Conservation (phyloP, 2,329 filamentous ascomycete species). For the Lachnellula arida region DNA sequence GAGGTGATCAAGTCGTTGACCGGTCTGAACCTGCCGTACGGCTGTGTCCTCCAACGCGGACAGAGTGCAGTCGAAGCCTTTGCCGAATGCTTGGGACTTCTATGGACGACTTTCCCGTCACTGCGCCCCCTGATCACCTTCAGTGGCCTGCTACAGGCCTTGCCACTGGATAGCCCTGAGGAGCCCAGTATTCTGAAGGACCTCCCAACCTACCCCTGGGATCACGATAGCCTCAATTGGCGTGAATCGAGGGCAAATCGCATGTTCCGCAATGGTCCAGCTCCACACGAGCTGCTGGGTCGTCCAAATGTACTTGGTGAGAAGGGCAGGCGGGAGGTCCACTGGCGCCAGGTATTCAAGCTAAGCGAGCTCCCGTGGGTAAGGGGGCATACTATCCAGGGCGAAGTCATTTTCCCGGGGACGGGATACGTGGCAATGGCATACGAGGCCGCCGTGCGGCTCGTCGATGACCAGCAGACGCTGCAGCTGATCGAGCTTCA, state of each 20-base stretch:
- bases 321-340: too few relatives aligned
- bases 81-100: slow-evolving; percentile 16
- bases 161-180: too few relatives aligned
- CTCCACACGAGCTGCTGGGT: slow-evolving; percentile 15
- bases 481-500: background rate
- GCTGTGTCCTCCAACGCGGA: slow-evolving; percentile 1
- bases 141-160: too few relatives aligned
- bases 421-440: slow-evolving; percentile 45
- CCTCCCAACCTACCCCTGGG: slow-evolving; percentile 18
- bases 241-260: slow-evolving; percentile 9
- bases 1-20: background rate
- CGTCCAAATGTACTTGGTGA: too few relatives aligned
- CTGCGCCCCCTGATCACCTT: slow-evolving; percentile 7
- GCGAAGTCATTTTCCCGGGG: slow-evolving; percentile 37
- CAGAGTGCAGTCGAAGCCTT: slow-evolving; percentile 15
- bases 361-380: slow-evolving; percentile 39
- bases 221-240: slow-evolving; percentile 14
- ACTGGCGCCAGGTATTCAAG: slow-evolving; percentile 13
- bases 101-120: slow-evolving; percentile 21
- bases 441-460: slow-evolving; percentile 36
- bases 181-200: background rate
- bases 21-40: background rate
- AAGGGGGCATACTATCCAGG: slow-evolving; percentile 38
- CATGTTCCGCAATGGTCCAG: background rate
- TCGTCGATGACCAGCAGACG: background rate